phyloP scores from a whole-genome alignment of 2,329 filamentous ascomycete species.

The Ophidiomyces ophidiicola region DNA sequence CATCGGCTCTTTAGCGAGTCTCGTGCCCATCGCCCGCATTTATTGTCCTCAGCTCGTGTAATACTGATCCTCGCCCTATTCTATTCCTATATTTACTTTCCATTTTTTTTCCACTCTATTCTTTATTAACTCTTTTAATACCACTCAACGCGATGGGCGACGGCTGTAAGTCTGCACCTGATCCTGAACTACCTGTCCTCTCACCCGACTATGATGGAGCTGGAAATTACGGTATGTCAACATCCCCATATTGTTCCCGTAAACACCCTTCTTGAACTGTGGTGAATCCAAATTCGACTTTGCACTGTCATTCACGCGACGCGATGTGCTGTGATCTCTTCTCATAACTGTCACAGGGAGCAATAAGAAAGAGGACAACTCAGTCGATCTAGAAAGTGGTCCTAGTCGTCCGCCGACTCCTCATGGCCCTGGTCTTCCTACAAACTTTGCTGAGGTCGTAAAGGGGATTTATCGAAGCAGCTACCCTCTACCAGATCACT shows the following conservation, averaged over 20 bases:
- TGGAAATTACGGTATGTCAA: conserved; percentile 6
- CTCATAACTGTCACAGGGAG: conserved; percentile 1
- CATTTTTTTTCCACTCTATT: background rate
- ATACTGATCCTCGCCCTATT: background rate
- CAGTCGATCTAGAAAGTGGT: conserved; percentile 14
- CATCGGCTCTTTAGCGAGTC: background rate
- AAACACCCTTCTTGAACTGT: background rate
- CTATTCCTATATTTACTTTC: background rate
- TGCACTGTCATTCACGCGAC: background rate
- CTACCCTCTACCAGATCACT: conserved; percentile 61
- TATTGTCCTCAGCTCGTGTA: background rate
- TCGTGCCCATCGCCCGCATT: background rate
- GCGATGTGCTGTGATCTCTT: conserved; percentile 5
- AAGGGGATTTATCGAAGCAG: conserved; percentile 69
- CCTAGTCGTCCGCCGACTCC: conserved; percentile 24
- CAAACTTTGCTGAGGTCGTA: conserved; percentile 66
- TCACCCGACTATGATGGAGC: conserved; percentile 3
- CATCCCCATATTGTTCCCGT: background rate
- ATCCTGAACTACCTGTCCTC: background rate
- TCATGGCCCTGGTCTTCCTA: conserved; percentile 35
- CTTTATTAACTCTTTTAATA: background rate
- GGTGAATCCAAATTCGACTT: background rate
- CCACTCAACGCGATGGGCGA: conserved; percentile 1
- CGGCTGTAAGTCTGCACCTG: background rate
- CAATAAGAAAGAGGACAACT: conserved; percentile 11